A percentile compares a stretch with the other conserved stretches of the same genome.
phyloP scores from a whole-genome alignment of 2,329 filamentous ascomycete genomes.

The Scedosporium aurantiacum region DNA sequence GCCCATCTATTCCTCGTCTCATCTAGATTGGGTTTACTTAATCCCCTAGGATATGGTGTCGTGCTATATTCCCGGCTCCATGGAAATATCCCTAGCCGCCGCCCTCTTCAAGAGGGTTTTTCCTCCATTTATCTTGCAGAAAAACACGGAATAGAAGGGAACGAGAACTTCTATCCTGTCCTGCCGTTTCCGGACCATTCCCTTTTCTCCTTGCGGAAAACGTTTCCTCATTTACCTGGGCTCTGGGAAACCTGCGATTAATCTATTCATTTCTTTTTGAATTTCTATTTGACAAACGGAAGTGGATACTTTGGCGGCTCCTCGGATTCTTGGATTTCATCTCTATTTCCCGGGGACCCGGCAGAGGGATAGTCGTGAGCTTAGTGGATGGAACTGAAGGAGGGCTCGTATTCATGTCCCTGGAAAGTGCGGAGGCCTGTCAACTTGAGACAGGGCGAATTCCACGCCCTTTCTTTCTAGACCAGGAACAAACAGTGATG shows the following conservation, averaged over 20 bases:
- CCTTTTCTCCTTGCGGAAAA: background rate
- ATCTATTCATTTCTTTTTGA: background rate
- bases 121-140: background rate
- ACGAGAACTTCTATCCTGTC: background rate
- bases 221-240: background rate
- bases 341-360: background rate
- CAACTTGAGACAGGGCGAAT: background rate
- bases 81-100: background rate
- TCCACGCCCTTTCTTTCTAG: background rate
- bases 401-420: background rate
- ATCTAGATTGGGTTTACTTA: background rate
- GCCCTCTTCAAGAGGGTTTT: background rate
- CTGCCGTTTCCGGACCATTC: background rate
- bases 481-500: background rate
- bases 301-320: background rate
- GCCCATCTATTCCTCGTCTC: background rate
- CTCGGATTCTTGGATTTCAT: background rate
- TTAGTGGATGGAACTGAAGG: background rate
- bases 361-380: background rate
- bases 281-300: background rate
- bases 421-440: background rate
- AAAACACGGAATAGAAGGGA: too few relatives aligned
- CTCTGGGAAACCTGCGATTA: background rate
- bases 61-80: background rate
- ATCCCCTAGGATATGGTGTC: background rate